Conservation (phyloP, 305 asterid genomes). For the Solanum hybrid region DNA sequence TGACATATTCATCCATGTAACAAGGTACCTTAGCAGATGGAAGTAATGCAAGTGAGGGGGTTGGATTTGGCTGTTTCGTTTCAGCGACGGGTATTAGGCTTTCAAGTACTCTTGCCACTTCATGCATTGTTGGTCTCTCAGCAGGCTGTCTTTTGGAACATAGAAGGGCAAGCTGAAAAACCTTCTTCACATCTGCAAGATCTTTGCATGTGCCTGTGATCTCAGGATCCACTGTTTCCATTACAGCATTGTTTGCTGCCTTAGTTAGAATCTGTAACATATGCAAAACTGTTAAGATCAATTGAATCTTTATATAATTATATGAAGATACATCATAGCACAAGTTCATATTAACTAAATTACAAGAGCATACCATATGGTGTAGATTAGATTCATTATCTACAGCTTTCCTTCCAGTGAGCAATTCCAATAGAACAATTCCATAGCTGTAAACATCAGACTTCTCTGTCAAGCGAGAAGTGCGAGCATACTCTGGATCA, state of each 20-base stretch:
- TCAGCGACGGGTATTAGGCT: constrained; percentile 36
- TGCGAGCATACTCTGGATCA: constrained; percentile 94
- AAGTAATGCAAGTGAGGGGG: constrained; percentile 10
- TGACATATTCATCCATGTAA: constrained; percentile 79
- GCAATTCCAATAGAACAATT: constrained; percentile 73
- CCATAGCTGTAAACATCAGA: constrained; percentile 94
- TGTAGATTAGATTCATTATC: constrained; percentile 91
- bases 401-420: constrained; percentile 83
- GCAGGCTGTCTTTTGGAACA: constrained; percentile 79
- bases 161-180: constrained; percentile 84
- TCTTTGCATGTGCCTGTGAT: constrained; percentile 69
- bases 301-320: background rate
- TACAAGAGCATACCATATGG: constrained; percentile 42
- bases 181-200: constrained; percentile 79
- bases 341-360: background rate
- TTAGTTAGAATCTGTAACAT: constrained; percentile 49
- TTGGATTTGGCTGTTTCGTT: constrained; percentile 11
- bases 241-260: constrained; percentile 75
- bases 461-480: constrained; percentile 90
- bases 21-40: constrained; percentile 45
- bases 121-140: constrained; percentile 91
- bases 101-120: constrained; percentile 71
- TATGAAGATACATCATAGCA: background rate
- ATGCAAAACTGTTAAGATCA: background rate
- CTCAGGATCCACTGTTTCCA: constrained; percentile 84